These are phyloP conservation scores for Tieghemiomyces parasiticus DNA, from an alignment of 192 early-diverging fungal species.

Conservation along the genomic window DNA sequence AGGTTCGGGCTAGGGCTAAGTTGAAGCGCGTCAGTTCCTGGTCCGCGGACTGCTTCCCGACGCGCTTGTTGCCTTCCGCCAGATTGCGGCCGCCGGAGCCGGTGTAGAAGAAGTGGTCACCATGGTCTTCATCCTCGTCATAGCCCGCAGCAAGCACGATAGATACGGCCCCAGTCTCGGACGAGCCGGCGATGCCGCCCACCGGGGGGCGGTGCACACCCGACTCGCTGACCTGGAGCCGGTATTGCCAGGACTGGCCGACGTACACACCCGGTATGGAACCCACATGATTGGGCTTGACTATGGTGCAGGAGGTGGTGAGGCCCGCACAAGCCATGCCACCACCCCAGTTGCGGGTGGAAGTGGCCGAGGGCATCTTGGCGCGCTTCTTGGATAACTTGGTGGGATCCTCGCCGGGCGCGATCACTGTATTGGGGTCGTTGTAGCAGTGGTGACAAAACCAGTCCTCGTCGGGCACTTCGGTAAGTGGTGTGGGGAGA, in stretches of 20 bases:
- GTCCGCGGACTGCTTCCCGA: slow-evolving; percentile 32
- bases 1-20: slow-evolving; percentile 37
- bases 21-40: slow-evolving; percentile 44
- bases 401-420: slow-evolving; percentile 23
- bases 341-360: slow-evolving; percentile 36
- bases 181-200: slow-evolving; percentile 39
- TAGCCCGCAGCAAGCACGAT: slow-evolving; percentile 48
- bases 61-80: slow-evolving; percentile 32
- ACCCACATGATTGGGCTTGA: slow-evolving; percentile 27
- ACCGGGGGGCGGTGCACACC: slow-evolving; percentile 50
- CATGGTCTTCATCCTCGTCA: slow-evolving; percentile 45
- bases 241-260: slow-evolving; percentile 35
- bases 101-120: slow-evolving; percentile 49
- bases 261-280: slow-evolving; percentile 41
- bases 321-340: slow-evolving; percentile 35
- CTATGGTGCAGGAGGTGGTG: slow-evolving; percentile 24
- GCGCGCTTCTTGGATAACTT: slow-evolving; percentile 24
- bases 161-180: slow-evolving; percentile 35
- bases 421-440: slow-evolving; percentile 24
- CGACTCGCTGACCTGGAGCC: slow-evolving; percentile 28
- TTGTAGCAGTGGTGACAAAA: slow-evolving; percentile 31
- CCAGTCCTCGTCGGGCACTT: slow-evolving; percentile 31
- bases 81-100: slow-evolving; percentile 48
- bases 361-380: slow-evolving; percentile 36
- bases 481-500: slow-evolving; percentile 21